phyloP scores from a whole-genome alignment of 2,329 filamentous ascomycete species.

The Xylaria sp. region DNA sequence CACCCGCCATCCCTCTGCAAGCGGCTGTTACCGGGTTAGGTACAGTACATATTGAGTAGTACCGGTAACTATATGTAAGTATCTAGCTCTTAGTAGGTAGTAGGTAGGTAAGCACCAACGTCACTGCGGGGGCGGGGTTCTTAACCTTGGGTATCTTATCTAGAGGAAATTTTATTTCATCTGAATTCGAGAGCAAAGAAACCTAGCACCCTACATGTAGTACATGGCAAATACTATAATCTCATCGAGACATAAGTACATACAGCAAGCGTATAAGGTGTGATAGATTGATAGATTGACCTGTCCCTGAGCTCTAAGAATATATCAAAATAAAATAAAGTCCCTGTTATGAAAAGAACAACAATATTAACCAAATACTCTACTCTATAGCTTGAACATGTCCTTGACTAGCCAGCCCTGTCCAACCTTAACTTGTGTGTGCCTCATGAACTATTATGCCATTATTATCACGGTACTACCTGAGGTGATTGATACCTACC shows the following conservation, averaged over 20 bases:
- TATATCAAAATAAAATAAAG: not conserved
- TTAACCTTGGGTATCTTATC: too few relatives aligned
- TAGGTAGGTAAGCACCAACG: conserved; percentile 11
- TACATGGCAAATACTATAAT: too few relatives aligned
- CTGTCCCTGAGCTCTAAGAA: not conserved
- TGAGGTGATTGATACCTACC: not conserved
- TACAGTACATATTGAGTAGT: too few relatives aligned
- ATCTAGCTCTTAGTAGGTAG: not conserved
- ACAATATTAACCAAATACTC: too few relatives aligned
- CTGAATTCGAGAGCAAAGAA: not conserved
- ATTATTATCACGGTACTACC: not conserved
- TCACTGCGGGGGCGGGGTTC: conserved; percentile 40
- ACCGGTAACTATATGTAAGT: too few relatives aligned
- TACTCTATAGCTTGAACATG: not conserved
- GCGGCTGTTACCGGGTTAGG: not conserved
- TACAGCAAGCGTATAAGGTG: not conserved
- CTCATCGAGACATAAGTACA: too few relatives aligned
- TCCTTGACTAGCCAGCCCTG: too few relatives aligned
- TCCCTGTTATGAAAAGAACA: not conserved
- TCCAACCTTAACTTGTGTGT: not conserved
- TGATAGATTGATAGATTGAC: not conserved
- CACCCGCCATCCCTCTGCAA: not conserved
- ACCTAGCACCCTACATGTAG: too few relatives aligned
- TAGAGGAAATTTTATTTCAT: conserved; percentile 9
- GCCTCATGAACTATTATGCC: not conserved